Evolutionary conservation across 2,329 filamentous ascomycete species (phyloP), one percentile per base, ranked within the genome.

Genomic region (Aureobasidium sp.): DNA sequence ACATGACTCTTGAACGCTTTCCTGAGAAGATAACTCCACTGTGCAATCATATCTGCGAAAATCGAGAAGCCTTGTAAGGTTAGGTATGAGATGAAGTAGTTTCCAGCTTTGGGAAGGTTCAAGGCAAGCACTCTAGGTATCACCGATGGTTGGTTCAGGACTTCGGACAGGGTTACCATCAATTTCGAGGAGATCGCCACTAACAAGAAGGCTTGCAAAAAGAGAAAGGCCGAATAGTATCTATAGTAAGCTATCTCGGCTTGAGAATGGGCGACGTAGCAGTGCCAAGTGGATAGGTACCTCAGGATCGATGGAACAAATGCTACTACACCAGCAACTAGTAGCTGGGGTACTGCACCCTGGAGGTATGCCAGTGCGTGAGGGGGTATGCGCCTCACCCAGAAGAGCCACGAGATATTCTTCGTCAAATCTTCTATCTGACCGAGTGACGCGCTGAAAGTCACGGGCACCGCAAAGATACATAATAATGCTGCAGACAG

Each of bases 161-260:
- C 27, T 36, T 54, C 21, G 5, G 50, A 54, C 21, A 54, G n/a
- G 3, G 50, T 54, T 1, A 54, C 34, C 25, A 41, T 29, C 21
- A 54, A 29, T 14, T 25, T 54, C 36, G 50, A 54, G 1, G 50
- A 54, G n/a, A 54, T 41, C 13, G 21, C 16, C 32, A 54, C 25
- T 27, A 54, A 13, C 29, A 54, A 41, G 37, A 54, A 54, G 3
- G 50, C 36, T 41, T 54, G 36, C 11, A 54, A 41, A 25, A 54
- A 54, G 50, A 54, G 50, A 25, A 54, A 54, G 25, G 37, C 37
- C 13, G 50, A 54, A 13, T 54, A 54, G 50, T 54, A 54, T 41
- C 50, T 39, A n/a, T 41, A 41, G 36, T 39, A 54, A 5, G 37
- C 50, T 41, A 54, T 39, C 21, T 54, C 50, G 11, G 25, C 50